phyloP scores from a whole-genome alignment of 2,329 filamentous ascomycete genomes.

The Cytospora piceicola region DNA sequence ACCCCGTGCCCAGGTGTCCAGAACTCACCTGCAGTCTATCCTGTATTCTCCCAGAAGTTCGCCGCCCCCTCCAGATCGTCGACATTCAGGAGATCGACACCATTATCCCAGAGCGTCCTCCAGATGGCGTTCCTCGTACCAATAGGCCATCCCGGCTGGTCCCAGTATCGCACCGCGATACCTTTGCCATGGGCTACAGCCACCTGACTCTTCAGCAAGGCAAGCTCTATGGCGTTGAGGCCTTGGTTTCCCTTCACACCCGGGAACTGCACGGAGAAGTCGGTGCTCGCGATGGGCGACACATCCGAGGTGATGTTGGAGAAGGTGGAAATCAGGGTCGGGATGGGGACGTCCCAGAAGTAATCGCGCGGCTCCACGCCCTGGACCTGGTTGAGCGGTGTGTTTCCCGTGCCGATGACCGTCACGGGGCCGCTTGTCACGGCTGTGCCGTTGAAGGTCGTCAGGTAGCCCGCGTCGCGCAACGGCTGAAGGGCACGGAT shows the following conservation, averaged over 20 bases:
- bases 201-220: constrained; percentile 56
- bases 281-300: constrained; percentile 37
- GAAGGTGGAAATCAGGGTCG: constrained; percentile 32
- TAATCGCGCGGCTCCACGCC: constrained; percentile 60
- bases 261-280: constrained; percentile 45
- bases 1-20: neutral
- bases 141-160: constrained; percentile 62
- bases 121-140: constrained; percentile 62
- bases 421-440: constrained; percentile 62
- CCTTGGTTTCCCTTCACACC: constrained; percentile 38
- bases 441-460: constrained; percentile 51
- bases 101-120: constrained; percentile 58
- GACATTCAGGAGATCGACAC: constrained; percentile 65
- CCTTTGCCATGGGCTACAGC: constrained; percentile 56
- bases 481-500: constrained; percentile 59
- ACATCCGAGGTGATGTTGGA: constrained; percentile 35
- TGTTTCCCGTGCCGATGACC: constrained; percentile 67
- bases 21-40: neutral
- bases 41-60: constrained; percentile 35
- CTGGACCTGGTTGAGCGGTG: constrained; percentile 58
- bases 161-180: constrained; percentile 66
- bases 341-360: constrained; percentile 38
- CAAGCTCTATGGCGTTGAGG: constrained; percentile 53
- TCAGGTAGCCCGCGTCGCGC: constrained; percentile 58
- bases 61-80: constrained; percentile 62